Conservation (phyloP, 805 yeast genomes). For the Candida schatavii region DNA sequence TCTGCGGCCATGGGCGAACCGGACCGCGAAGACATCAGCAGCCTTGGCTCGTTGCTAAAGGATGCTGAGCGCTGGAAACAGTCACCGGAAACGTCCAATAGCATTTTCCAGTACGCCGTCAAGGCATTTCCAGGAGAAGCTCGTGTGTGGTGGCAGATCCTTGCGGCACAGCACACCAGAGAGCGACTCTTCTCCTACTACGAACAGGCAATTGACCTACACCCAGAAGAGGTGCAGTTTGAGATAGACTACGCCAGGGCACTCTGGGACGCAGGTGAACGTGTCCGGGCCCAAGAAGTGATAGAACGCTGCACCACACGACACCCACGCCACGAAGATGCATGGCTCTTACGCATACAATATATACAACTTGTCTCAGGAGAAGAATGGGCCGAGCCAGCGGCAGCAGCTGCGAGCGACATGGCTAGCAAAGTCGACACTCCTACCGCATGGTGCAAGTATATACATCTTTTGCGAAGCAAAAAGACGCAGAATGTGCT, state of each 20-base stretch:
- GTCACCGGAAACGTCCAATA: constrained; percentile 38
- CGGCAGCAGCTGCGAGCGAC: constrained; percentile 29
- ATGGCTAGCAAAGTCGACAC: constrained; percentile 19
- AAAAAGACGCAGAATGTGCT: not conserved
- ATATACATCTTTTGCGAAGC: constrained; percentile 21
- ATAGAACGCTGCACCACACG: constrained; percentile 45
- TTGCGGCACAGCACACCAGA: constrained; percentile 13
- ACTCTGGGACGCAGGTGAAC: constrained; percentile 46
- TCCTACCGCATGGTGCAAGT: constrained; percentile 61
- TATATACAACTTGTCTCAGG: constrained; percentile 63
- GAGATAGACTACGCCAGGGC: constrained; percentile 65
- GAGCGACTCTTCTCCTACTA: constrained; percentile 34
- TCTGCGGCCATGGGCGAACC: constrained; percentile 28
- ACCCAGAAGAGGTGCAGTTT: constrained; percentile 55
- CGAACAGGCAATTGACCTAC: constrained; percentile 48
- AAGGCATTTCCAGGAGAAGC: constrained; percentile 45
- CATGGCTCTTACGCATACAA: constrained; percentile 74
- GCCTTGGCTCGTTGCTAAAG: constrained; percentile 10
- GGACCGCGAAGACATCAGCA: constrained; percentile 11
- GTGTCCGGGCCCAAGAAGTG: constrained; percentile 51
- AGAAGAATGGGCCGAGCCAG: constrained; percentile 37
- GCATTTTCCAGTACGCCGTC: constrained; percentile 47
- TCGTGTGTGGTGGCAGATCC: constrained; percentile 48
- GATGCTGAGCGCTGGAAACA: constrained; percentile 27
- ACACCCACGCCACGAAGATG: constrained; percentile 46